Evolutionary conservation across 2,329 filamentous ascomycete species (phyloP).

Genomic region (Penicillium janthinellum): DNA sequence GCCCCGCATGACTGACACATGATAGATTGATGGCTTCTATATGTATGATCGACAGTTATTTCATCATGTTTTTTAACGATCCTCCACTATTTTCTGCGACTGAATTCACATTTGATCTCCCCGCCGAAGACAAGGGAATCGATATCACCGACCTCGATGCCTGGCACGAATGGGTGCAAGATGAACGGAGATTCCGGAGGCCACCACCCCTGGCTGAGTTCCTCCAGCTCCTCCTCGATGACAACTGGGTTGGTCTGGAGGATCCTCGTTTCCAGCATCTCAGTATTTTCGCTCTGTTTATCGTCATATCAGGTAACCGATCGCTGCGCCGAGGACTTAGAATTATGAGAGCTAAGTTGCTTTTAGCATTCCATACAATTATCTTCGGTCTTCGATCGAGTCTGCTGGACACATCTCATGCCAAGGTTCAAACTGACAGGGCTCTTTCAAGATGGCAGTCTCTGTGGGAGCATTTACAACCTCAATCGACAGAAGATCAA

Average conservation of each 20-base stretch:
- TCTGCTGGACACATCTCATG: constrained; percentile 1
- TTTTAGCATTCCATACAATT: constrained; percentile 14
- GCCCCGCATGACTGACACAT: background rate
- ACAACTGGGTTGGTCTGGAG: constrained; percentile 5
- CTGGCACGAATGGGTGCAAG: constrained; percentile 14
- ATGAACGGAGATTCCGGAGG: constrained; percentile 6
- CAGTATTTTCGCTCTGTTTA: constrained; percentile 15
- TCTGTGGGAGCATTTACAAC: constrained; percentile 11
- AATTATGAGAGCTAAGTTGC: background rate
- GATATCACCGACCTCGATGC: constrained; percentile 11
- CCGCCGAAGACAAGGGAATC: constrained; percentile 16
- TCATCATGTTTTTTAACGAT: constrained; percentile 19
- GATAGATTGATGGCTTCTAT: constrained; percentile 18
- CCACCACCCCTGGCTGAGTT: constrained; percentile 12
- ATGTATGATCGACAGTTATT: constrained; percentile 20
- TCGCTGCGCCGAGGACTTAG: too few species aligned
- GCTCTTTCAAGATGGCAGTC: constrained; percentile 14
- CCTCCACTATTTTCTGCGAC: constrained; percentile 8
- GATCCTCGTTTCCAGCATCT: constrained; percentile 10
- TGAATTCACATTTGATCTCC: constrained; percentile 17
- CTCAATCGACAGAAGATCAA: constrained; percentile 8
- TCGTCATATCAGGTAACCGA: constrained; percentile 14
- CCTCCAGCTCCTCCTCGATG: constrained; percentile 10
- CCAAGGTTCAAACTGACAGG: constrained; percentile 10
- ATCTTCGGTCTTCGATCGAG: constrained; percentile 12